phyloP scores from a whole-genome alignment of 495 filamentous ascomycete genomes.

The Coniosporium apollinis region DNA sequence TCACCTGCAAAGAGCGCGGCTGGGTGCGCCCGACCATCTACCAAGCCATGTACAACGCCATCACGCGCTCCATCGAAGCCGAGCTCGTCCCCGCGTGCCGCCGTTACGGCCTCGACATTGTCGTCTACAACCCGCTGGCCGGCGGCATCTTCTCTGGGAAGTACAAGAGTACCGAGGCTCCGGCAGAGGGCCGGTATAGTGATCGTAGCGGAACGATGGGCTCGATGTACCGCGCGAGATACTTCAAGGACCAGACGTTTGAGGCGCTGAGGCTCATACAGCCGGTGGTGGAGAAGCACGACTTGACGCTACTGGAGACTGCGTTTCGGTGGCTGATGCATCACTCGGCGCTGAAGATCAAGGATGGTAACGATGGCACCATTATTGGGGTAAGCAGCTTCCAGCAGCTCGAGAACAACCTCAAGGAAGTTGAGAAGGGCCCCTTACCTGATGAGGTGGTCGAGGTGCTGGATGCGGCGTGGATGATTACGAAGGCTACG shows the following conservation, averaged over 20 bases:
- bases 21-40: slow-evolving; percentile 58
- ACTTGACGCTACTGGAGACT: slow-evolving; percentile 63
- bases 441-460: slow-evolving; percentile 77
- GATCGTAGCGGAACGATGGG: slow-evolving; percentile 34
- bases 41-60: slow-evolving; percentile 52
- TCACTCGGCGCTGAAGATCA: slow-evolving; percentile 64
- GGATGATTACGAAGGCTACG: slow-evolving; percentile 40
- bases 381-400: slow-evolving; percentile 65
- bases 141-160: slow-evolving; percentile 77
- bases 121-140: slow-evolving; percentile 81
- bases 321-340: slow-evolving; percentile 70
- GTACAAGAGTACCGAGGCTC: slow-evolving; percentile 52
- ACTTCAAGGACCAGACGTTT: slow-evolving; percentile 68
- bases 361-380: slow-evolving; percentile 57
- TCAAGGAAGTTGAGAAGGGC: slow-evolving; percentile 67
- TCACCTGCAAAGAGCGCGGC: slow-evolving; percentile 62
- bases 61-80: slow-evolving; percentile 60
- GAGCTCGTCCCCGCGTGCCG: slow-evolving; percentile 67
- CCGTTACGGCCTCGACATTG: slow-evolving; percentile 74
- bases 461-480: slow-evolving; percentile 62
- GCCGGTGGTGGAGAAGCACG: slow-evolving; percentile 53
- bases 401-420: slow-evolving; percentile 57
- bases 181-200: slow-evolving; percentile 53
- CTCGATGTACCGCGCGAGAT: slow-evolving; percentile 55
- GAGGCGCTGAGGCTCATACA: slow-evolving; percentile 59